phyloP scores from a whole-genome alignment of 345 rosid species.

The Eucalyptus grandis region DNA sequence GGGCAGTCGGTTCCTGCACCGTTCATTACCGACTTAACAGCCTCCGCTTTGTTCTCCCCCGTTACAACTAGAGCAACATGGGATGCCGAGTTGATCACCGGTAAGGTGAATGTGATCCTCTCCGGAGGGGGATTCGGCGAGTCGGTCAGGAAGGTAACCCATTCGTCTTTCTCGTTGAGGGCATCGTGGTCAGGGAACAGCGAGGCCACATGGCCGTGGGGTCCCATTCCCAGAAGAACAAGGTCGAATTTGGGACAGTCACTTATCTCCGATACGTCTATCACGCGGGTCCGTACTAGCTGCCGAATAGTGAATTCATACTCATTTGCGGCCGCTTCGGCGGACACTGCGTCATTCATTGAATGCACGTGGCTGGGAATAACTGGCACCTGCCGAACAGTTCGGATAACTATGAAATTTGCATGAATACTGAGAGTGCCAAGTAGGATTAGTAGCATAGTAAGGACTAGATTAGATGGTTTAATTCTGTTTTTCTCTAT shows the following conservation, averaged over 20 bases:
- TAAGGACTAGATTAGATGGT: not conserved
- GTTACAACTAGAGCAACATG: slow-evolving; percentile 58
- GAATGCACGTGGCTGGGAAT: slow-evolving; percentile 73
- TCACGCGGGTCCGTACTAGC: slow-evolving; percentile 51
- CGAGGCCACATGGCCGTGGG: slow-evolving; percentile 85
- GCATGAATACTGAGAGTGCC: not conserved
- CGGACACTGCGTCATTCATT: slow-evolving; percentile 60
- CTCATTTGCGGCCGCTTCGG: slow-evolving; percentile 74
- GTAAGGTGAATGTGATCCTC: slow-evolving; percentile 92
- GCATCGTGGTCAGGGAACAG: slow-evolving; percentile 62
- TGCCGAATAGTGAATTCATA: slow-evolving; percentile 70
- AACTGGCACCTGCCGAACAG: slow-evolving; percentile 46
- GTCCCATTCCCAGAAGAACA: slow-evolving; percentile 77
- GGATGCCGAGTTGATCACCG: slow-evolving; percentile 85
- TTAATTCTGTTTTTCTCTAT: not conserved
- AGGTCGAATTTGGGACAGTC: slow-evolving; percentile 93
- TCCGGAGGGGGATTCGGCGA: slow-evolving; percentile 83
- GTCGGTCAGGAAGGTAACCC: slow-evolving; percentile 68
- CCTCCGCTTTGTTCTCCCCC: slow-evolving; percentile 67
- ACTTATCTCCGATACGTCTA: slow-evolving; percentile 49
- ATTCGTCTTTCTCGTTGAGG: slow-evolving; percentile 45
- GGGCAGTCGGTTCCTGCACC: slow-evolving; percentile 11
- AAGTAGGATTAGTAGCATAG: not conserved
- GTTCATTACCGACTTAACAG: slow-evolving; percentile 50
- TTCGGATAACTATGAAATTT: not conserved